phyloP scores from a whole-genome alignment of 441 rosid species.

The Iberis amara region DNA sequence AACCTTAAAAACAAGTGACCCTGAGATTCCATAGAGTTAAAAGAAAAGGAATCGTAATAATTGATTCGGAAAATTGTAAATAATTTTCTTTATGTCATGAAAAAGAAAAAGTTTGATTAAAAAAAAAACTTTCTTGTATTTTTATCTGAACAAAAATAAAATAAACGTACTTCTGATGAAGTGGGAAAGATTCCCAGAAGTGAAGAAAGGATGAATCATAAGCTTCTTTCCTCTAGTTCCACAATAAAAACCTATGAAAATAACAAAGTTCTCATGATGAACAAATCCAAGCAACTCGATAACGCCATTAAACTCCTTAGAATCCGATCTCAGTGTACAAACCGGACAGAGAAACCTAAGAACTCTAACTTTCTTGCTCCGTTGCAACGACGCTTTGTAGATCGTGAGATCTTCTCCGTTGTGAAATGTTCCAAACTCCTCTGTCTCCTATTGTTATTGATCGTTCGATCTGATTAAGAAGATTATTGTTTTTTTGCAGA shows the following conservation, averaged over 20 bases:
- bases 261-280: slow-evolving; percentile 73
- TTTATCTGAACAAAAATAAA: slow-evolving; percentile 19
- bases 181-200: slow-evolving; percentile 57
- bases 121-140: background rate
- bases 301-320: slow-evolving; percentile 41
- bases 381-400: slow-evolving; percentile 64
- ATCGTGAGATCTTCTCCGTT: slow-evolving; percentile 70
- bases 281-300: slow-evolving; percentile 51
- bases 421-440: slow-evolving; percentile 55
- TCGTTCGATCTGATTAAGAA: slow-evolving; percentile 24
- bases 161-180: slow-evolving; percentile 54
- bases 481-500: slow-evolving; percentile 28
- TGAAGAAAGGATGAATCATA: slow-evolving; percentile 66
- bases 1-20: slow-evolving; percentile 12
- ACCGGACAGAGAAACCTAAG: slow-evolving; percentile 81
- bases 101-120: slow-evolving; percentile 12
- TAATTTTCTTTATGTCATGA: slow-evolving; percentile 21
- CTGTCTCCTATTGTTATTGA: slow-evolving; percentile 29
- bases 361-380: slow-evolving; percentile 46
- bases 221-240: slow-evolving; percentile 92
- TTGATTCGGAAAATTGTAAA: background rate
- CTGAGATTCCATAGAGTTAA: background rate
- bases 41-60: background rate
- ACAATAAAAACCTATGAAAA: slow-evolving; percentile 75
- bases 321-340: slow-evolving; percentile 42